phyloP scores from a whole-genome alignment of 2,329 filamentous ascomycete genomes.

The Penicillium hesseltinei region DNA sequence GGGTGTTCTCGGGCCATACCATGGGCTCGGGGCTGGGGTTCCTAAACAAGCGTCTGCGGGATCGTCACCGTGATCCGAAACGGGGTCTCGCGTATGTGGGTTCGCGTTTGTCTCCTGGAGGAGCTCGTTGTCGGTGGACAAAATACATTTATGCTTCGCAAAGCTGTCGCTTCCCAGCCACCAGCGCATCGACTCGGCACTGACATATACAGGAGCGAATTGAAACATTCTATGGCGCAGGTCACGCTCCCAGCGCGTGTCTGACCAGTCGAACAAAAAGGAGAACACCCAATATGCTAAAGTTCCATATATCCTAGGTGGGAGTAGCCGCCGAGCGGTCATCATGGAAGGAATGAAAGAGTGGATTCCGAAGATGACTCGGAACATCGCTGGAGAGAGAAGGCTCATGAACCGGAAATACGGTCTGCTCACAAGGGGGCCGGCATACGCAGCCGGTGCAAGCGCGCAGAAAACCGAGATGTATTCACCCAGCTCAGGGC shows the following conservation, averaged over 20 bases:
- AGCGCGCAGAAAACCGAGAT: conserved; percentile 88
- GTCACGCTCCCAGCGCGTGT: conserved; percentile 77
- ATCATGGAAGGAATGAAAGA: conserved; percentile 95
- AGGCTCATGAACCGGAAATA: conserved; percentile 90
- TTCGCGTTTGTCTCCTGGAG: conserved; percentile 55
- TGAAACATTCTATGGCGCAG: conserved; percentile 82
- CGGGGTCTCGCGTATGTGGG: conserved; percentile 18
- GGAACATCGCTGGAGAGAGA: conserved; percentile 73
- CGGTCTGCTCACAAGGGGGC: conserved; percentile 77
- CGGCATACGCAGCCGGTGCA: conserved; percentile 86
- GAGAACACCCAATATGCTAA: conserved; percentile 87
- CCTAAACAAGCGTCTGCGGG: conserved; percentile 19
- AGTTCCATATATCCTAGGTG: conserved; percentile 68
- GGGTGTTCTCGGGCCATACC: conserved; percentile 77
- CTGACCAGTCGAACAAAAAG: conserved; percentile 85
- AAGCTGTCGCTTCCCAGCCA: conserved; percentile 90
- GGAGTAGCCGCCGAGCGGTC: conserved; percentile 68
- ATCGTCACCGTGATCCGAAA: conserved; percentile 16
- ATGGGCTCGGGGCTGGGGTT: conserved; percentile 54
- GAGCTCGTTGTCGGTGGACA: conserved; percentile 73
- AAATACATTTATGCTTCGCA: conserved; percentile 78
- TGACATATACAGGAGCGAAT: conserved; percentile 87
- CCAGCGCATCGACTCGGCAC: conserved; percentile 88
- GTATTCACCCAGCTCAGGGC: conserved; percentile 76
- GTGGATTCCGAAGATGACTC: conserved; percentile 84